Conservation (phyloP, 1,284 basidiomycete genomes). For the Exobasidium rhododendri region DNA sequence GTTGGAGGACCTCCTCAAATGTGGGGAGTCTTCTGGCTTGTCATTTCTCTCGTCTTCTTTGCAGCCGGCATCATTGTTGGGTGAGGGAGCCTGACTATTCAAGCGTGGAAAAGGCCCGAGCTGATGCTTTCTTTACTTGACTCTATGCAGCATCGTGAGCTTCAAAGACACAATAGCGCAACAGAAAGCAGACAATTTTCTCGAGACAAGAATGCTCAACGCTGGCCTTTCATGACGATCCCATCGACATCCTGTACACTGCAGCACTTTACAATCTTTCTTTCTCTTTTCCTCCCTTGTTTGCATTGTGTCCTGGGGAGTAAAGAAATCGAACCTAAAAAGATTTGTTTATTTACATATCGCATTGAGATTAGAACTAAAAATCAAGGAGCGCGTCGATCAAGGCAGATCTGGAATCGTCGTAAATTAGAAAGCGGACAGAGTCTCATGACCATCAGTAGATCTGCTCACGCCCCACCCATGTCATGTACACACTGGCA, state of each 20-base stretch:
- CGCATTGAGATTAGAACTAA: too few relatives aligned
- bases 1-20: slow-evolving; percentile 64
- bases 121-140: too few relatives aligned
- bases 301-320: too few relatives aligned
- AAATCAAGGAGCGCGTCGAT: too few relatives aligned
- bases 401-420: neutral
- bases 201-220: slow-evolving; percentile 19
- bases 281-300: too few relatives aligned
- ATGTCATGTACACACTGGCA: too few relatives aligned
- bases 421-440: neutral
- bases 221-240: neutral
- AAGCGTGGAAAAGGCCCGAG: too few relatives aligned
- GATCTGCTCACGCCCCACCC: neutral
- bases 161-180: slow-evolving; percentile 44
- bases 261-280: too few relatives aligned
- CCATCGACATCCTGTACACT: too few relatives aligned
- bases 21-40: slow-evolving; percentile 74
- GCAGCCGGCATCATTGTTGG: slow-evolving; percentile 61
- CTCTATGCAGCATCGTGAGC: slow-evolving; percentile 31
- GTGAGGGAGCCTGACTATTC: too few relatives aligned
- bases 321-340: too few relatives aligned
- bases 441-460: neutral
- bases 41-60: slow-evolving; percentile 78
- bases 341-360: too few relatives aligned
- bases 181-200: slow-evolving; percentile 38